Conservation (phyloP, 108 stramenopile genomes). For the Nitzschia inconspicua region DNA sequence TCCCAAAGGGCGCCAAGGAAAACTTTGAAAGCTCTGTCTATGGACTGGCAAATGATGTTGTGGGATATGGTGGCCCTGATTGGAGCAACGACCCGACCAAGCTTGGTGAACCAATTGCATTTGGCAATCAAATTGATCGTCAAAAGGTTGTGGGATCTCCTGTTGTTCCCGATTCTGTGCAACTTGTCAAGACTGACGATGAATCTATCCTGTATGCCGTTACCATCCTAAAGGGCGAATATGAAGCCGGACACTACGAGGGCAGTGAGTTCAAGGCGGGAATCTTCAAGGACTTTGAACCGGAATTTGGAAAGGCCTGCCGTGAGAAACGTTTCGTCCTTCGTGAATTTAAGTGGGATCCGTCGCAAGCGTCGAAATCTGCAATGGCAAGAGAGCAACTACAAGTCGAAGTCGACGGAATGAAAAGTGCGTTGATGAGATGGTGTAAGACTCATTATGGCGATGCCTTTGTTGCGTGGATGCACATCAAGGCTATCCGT, state of each 20-base stretch:
- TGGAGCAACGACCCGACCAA: slow-evolving; percentile 69
- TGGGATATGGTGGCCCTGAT: slow-evolving; percentile 89
- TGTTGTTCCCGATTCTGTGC: slow-evolving; percentile 85
- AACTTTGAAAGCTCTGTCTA: slow-evolving; percentile 64
- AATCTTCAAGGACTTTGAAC: slow-evolving; percentile 81
- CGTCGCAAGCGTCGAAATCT: slow-evolving; percentile 72
- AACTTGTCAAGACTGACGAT: slow-evolving; percentile 70
- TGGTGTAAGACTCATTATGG: slow-evolving; percentile 99
- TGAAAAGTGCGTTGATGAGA: slow-evolving; percentile 82
- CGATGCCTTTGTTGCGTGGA: slow-evolving; percentile 96
- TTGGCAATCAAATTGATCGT: slow-evolving; percentile 75
- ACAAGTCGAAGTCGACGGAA: slow-evolving; percentile 84
- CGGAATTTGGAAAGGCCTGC: slow-evolving; percentile 78
- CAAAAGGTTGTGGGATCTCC: slow-evolving; percentile 87
- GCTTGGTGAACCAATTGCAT: slow-evolving; percentile 63
- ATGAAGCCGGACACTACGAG: slow-evolving; percentile 91
- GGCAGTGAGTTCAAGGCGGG: slow-evolving; percentile 86
- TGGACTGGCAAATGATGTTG: slow-evolving; percentile 68
- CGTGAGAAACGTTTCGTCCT: slow-evolving; percentile 90
- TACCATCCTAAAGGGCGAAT: slow-evolving; percentile 89
- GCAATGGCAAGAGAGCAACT: slow-evolving; percentile 80
- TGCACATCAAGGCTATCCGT: slow-evolving; percentile 97
- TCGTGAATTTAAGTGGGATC: slow-evolving; percentile 85
- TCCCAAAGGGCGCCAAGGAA: slow-evolving; percentile 65
- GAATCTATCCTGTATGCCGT: slow-evolving; percentile 86